Evolutionary conservation across 768 basidiomycete genomes (phyloP), one percentile per base, ranked within the genome.

Genomic region (Obba rivulosa): DNA sequence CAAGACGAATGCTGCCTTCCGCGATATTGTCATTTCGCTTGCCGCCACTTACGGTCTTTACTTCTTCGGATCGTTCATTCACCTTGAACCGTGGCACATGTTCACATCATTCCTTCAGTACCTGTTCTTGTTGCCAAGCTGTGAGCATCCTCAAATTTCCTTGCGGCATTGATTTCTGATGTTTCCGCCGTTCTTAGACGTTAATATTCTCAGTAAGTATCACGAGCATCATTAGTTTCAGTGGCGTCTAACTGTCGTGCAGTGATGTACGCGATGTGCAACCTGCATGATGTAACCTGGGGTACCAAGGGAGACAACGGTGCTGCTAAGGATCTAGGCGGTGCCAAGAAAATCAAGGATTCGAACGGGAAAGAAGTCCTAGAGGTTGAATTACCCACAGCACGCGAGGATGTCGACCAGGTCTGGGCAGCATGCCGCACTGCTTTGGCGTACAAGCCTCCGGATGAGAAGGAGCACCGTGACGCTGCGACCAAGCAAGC

Each of bases 21-120:
- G 86, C 52, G 85, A 93, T 57, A 93, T 96, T 61, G 80, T 87
- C 37, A 81, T 89, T 50, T 90, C 87, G 43, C 71, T 94, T 49
- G 68, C 81, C 54, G 77, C 83, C 59, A 83, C 92, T 49, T 85
- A 87, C 69, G 77, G 86, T 64, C 75, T 92, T 53, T 98, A 92
- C 75, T 76, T 96, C 60, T 67, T 95, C 59, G 78, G 85, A 50
- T 91, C 87, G 8, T 69, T 95, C 65, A 81, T 98, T 69, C 90
- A 94, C 58, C 67, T 92, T 34, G 94, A 98, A 63, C 94, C 93
- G 0, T 95, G 92, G 92, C 94, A 97, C 75, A 87, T 97, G 81
- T 78, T 97, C 67, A 95, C 94, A 11, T 90, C 84, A 48, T 92
- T 94, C 74, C 60, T 82, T 41, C 88, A 94, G 65, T 98, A 95